Conservation (phyloP, 192 early-diverging fungal species). For the Phycomyces nitens region DNA sequence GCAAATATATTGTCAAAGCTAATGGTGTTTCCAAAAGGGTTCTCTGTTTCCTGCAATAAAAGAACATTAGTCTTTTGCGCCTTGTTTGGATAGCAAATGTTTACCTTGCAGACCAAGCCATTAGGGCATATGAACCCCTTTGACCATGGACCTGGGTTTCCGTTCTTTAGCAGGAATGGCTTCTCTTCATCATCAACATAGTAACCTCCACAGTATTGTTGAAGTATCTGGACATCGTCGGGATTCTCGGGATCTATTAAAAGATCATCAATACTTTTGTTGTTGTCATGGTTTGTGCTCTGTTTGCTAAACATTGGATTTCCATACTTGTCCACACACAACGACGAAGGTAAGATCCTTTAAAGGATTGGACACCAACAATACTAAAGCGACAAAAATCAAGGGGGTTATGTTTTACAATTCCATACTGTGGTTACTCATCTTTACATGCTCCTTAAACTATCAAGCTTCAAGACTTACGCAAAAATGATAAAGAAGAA, state of each 20-base stretch:
- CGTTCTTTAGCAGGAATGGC: conserved; percentile 13
- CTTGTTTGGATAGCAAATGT: not conserved
- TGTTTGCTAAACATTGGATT: not conserved
- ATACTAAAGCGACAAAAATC: conserved; percentile 34
- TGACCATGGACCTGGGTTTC: conserved; percentile 14
- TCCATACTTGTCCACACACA: conserved; percentile 45
- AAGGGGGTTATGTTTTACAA: not conserved
- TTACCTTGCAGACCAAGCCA: conserved; percentile 45
- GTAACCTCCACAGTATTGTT: conserved; percentile 42
- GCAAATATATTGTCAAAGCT: conserved; percentile 54
- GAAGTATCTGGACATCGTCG: conserved; percentile 12
- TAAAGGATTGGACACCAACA: conserved; percentile 59
- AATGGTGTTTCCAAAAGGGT: conserved; percentile 37
- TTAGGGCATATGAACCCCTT: conserved; percentile 53
- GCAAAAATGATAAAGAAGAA: conserved; percentile 60
- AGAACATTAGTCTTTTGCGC: not conserved
- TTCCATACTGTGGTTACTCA: not conserved
- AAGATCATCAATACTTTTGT: not conserved
- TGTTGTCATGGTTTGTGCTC: not conserved
- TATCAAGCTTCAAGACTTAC: conserved; percentile 23
- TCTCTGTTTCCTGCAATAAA: conserved; percentile 33
- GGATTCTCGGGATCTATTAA: conserved; percentile 28
- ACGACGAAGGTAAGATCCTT: conserved; percentile 50
- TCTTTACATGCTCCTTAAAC: no score
- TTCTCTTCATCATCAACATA: not conserved